These are phyloP conservation scores for Ceratobasidium sp. DNA, from an alignment of 1,284 basidiomycete genomes.

Conservation along the genomic window DNA sequence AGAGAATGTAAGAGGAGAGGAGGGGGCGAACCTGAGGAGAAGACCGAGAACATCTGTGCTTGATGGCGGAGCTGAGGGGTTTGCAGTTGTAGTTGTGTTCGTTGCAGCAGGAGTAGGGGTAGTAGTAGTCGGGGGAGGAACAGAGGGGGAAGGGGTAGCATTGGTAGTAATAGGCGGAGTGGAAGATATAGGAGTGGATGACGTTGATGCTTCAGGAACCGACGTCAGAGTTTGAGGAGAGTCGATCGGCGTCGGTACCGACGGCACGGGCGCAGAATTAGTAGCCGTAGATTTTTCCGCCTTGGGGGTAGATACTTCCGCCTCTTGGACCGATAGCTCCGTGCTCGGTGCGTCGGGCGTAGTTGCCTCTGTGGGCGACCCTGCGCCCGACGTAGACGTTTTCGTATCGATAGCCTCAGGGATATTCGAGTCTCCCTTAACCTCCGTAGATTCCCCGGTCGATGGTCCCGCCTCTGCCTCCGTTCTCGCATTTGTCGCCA, in stretches of 20 bases:
- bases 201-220: background rate
- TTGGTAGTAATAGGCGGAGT: background rate
- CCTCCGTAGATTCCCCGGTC: background rate
- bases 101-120: background rate
- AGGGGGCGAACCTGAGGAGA: conserved; percentile 71
- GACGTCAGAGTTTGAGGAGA: too few species aligned
- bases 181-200: background rate
- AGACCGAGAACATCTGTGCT: conserved; percentile 84
- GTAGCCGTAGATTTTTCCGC: too few species aligned
- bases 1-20: conserved; percentile 45
- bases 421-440: background rate
- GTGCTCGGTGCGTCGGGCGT: too few species aligned
- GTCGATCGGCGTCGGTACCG: too few species aligned
- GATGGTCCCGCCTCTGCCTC: too few species aligned
- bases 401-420: background rate
- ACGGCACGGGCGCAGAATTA: too few species aligned
- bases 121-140: background rate
- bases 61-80: conserved; percentile 17
- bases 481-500: too few species aligned
- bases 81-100: background rate
- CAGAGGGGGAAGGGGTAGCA: too few species aligned
- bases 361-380: too few species aligned
- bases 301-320: too few species aligned
- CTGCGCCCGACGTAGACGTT: background rate
- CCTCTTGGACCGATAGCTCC: too few species aligned